A percentile compares a stretch with the other conserved stretches of the same genome.
These are phyloP conservation scores for Daedalea quercina DNA, from an alignment of 768 basidiomycete species.

Conservation along the genomic window DNA sequence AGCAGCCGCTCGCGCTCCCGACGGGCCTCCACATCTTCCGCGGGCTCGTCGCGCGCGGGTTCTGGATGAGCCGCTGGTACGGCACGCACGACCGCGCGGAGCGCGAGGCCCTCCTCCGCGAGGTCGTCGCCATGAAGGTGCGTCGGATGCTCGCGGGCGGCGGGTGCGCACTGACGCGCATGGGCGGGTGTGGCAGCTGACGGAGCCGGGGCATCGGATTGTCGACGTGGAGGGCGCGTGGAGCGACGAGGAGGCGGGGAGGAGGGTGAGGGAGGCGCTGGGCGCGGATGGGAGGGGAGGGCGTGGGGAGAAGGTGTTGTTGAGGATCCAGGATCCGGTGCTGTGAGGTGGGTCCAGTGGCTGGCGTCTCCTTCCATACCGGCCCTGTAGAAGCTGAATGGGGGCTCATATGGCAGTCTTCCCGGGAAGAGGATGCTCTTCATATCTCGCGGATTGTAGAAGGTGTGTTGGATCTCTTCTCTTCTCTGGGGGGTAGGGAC, in stretches of 20 bases:
- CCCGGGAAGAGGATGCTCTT: no score
- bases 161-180: not conserved
- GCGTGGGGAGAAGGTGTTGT: conserved; percentile 43
- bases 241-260: conserved; percentile 31
- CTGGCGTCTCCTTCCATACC: no score
- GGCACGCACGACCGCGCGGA: conserved; percentile 39
- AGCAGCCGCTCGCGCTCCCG: conserved; percentile 69
- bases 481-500: no score
- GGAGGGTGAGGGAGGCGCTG: conserved; percentile 28
- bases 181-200: conserved; percentile 40
- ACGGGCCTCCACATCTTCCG: conserved; percentile 83
- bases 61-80: conserved; percentile 78
- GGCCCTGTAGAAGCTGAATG: no score
- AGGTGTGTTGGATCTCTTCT: no score
- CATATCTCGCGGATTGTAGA: no score
- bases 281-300: conserved; percentile 28
- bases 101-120: conserved; percentile 25
- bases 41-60: conserved; percentile 68
- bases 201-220: conserved; percentile 64
- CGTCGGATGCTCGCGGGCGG: conserved; percentile 6
- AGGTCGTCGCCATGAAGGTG: conserved; percentile 46
- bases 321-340: conserved; percentile 26
- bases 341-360: no score
- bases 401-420: no score
- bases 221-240: conserved; percentile 39